Conservation (phyloP, 208 protist species). For the Leishmania major region DNA sequence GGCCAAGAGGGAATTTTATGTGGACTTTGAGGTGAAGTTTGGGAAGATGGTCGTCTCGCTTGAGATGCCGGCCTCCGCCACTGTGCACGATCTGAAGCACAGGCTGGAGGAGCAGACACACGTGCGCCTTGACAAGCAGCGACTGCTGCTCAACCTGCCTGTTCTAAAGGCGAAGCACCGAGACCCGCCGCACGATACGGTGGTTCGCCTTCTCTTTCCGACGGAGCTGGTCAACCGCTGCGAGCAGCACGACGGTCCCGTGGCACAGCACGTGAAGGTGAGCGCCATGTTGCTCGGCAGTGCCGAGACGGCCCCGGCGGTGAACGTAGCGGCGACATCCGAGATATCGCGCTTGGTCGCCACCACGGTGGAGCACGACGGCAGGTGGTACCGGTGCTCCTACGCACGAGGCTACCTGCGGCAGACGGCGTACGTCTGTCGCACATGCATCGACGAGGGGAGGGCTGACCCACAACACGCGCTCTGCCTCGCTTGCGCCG, state of each 20-base stretch:
- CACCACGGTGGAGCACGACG: conserved; percentile 68
- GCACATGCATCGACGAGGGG: conserved; percentile 70
- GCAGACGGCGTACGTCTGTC: conserved; percentile 82
- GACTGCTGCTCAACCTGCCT: conserved; percentile 68
- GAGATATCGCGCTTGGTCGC: conserved; percentile 72
- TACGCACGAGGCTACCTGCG: conserved; percentile 75
- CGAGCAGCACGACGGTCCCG: conserved; percentile 20
- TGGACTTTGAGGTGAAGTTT: conserved; percentile 40
- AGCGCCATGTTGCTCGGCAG: conserved; percentile 71
- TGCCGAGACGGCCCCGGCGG: conserved; percentile 31
- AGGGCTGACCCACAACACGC: conserved; percentile 63
- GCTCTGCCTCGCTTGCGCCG: conserved; percentile 80
- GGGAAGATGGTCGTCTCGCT: conserved; percentile 26
- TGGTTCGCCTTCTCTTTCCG: conserved; percentile 46
- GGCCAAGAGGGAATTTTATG: conserved; percentile 21
- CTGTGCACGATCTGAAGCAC: conserved; percentile 54
- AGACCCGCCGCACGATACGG: conserved; percentile 29
- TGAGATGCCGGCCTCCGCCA: conserved; percentile 40
- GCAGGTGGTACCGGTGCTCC: conserved; percentile 75
- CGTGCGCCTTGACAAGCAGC: conserved; percentile 56
- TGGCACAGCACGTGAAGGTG: conserved; percentile 49
- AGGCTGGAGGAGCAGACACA: conserved; percentile 43
- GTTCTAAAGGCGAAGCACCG: conserved; percentile 54
- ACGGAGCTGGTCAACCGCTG: conserved; percentile 20
- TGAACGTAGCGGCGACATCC: conserved; percentile 59